A percentile compares a stretch with the other conserved stretches of the same genome.
Evolutionary conservation across 345 rosid species (phyloP).

Genomic region (Luvunga scandens): DNA sequence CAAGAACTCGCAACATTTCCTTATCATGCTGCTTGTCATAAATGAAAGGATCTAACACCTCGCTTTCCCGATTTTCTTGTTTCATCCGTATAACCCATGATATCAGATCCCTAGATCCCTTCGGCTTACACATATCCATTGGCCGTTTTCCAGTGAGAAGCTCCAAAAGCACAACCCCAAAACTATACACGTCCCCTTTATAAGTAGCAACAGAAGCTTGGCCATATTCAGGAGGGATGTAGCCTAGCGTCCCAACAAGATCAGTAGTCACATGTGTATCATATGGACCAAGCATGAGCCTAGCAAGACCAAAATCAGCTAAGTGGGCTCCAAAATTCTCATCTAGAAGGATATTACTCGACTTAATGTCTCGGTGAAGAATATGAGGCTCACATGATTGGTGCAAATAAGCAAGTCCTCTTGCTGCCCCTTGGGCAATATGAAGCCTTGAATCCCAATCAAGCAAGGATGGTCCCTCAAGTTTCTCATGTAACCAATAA

Average conservation of each 20-base stretch:
- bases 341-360: slow-evolving; percentile 79
- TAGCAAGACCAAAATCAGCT: slow-evolving; percentile 89
- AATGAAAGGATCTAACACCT: slow-evolving; percentile 64
- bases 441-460: slow-evolving; percentile 66
- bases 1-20: slow-evolving; percentile 58
- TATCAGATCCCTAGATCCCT: slow-evolving; percentile 60
- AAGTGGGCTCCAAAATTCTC: slow-evolving; percentile 74
- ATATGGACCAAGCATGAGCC: slow-evolving; percentile 57
- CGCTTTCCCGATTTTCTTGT: slow-evolving; percentile 55
- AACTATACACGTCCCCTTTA: slow-evolving; percentile 84
- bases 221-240: slow-evolving; percentile 88
- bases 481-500: slow-evolving; percentile 81
- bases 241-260: slow-evolving; percentile 85
- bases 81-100: slow-evolving; percentile 69
- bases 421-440: slow-evolving; percentile 72
- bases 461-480: slow-evolving; percentile 58
- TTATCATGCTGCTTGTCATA: slow-evolving; percentile 57
- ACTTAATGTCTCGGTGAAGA: slow-evolving; percentile 79
- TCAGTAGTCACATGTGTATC: slow-evolving; percentile 87
- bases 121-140: slow-evolving; percentile 80
- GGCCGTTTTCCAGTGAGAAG: slow-evolving; percentile 86
- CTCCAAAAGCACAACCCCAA: slow-evolving; percentile 88
- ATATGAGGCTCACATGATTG: slow-evolving; percentile 80
- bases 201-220: slow-evolving; percentile 84
- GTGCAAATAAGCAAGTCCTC: slow-evolving; percentile 72